These are phyloP conservation scores for Cystofilobasidium macerans DNA, from an alignment of 768 basidiomycete genomes.

Conservation along the genomic window DNA sequence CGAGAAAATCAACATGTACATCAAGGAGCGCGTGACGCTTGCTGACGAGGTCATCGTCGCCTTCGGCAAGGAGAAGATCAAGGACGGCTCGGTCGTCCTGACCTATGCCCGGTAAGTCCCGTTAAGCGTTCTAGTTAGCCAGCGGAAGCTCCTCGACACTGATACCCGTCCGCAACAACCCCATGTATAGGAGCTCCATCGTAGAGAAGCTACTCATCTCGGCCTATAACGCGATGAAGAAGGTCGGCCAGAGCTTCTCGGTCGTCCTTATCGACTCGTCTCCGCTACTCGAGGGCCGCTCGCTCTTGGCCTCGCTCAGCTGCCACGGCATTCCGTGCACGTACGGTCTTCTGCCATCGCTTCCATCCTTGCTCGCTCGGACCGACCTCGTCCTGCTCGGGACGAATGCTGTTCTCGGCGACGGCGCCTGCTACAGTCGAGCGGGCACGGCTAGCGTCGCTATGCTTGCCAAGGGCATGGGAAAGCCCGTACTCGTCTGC, in stretches of 20 bases:
- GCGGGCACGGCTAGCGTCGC: slow-evolving; percentile 92
- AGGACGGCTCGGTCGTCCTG: slow-evolving; percentile 80
- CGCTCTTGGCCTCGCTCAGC: slow-evolving; percentile 58
- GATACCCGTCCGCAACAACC: no score
- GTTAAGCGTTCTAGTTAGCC: no score
- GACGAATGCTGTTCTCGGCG: slow-evolving; percentile 86
- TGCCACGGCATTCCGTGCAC: slow-evolving; percentile 67
- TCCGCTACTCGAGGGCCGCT: slow-evolving; percentile 75
- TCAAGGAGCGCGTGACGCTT: slow-evolving; percentile 81
- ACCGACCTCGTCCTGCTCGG: slow-evolving; percentile 79
- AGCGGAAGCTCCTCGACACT: no score
- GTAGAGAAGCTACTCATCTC: slow-evolving; percentile 78
- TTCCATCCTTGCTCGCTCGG: slow-evolving; percentile 50
- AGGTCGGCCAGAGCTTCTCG: slow-evolving; percentile 47
- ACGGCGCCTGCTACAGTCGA: slow-evolving; percentile 84
- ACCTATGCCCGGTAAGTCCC: slow-evolving; percentile 74
- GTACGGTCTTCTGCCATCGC: slow-evolving; percentile 77
- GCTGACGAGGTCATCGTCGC: slow-evolving; percentile 90
- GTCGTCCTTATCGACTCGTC: slow-evolving; percentile 92
- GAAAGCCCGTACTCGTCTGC: slow-evolving; percentile 87
- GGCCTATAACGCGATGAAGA: slow-evolving; percentile 61
- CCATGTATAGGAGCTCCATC: slow-evolving; percentile 78
- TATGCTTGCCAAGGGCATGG: slow-evolving; percentile 83
- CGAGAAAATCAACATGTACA: slow-evolving; percentile 79
- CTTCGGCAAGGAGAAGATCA: slow-evolving; percentile 81